Base-by-base conservation (phyloP, 768 basidiomycete genomes). In the Xerocomus spinulosus region DNA sequence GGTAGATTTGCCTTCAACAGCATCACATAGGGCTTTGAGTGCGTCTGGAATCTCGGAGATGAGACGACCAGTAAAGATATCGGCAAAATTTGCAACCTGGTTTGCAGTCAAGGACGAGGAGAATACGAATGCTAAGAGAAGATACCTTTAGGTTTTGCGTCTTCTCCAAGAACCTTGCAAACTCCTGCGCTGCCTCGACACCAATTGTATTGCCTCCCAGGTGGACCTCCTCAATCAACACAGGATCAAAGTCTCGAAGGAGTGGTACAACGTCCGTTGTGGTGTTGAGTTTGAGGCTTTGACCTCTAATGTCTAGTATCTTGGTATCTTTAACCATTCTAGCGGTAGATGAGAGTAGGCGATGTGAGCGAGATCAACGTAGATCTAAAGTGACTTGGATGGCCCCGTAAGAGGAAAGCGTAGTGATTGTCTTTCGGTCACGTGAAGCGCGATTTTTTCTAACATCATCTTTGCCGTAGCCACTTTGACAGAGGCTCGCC, bases 31-130 rank as follows among this genome's bases (percentile, higher is more conserved):
- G 29, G 89, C 85, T 30, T 82, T 78, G 38, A 99, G 82, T 14
- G 96, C 92, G 49, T 71, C 77, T 5, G 95, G 96, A 63, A 99
- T 98, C 68, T 99, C 95, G 51, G 81, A 77, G 72, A 97, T 97
- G 61, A 96, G 79, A 54, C 95, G 89, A 46, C 94, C 91, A 3
- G 95, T 97, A 72, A 99, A 99, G 69, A 99, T 94, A 70, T 97
- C 95, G 25, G 92, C 87, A 55, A 97, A 89, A 73, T 98, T 85
- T 56, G 94, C 95, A 50, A 95, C 73, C 96, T 98, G 21, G 30
- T n/a, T 42, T 34, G 45, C 28, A 24, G 36, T 55, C 43, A 52
- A 46, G 25, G 36, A 48, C 33, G n/a, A 30, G 24, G 28, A 43
- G 24, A 15, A 14, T 2, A 20, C 6, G 10, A 3, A 43, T 1